Conservation (phyloP, 2,329 filamentous ascomycete genomes). For the Colletotrichum sojae region DNA sequence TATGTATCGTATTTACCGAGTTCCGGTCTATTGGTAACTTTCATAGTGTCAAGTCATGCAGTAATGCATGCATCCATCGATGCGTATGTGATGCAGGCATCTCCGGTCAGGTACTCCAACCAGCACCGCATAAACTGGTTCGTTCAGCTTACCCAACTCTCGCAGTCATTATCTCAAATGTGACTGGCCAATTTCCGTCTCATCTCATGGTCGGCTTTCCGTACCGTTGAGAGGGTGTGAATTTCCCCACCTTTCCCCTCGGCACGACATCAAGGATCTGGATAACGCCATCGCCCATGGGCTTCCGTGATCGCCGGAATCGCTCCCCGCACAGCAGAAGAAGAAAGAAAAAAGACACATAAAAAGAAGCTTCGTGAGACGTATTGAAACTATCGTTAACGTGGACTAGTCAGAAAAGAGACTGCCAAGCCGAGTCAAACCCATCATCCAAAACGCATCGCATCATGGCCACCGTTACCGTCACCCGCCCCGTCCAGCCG, state of each 20-base stretch:
- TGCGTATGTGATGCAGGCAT: too few relatives aligned
- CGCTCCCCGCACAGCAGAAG: not conserved
- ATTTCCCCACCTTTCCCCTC: conserved; percentile 24
- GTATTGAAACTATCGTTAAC: too few relatives aligned
- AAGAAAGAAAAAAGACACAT: not conserved
- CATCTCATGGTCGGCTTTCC: conserved; percentile 9
- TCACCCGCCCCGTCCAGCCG: conserved; percentile 62
- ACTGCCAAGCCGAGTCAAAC: not conserved
- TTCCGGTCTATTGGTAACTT: too few relatives aligned
- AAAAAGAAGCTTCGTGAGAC: not conserved
- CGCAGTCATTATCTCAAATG: not conserved
- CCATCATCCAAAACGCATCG: too few relatives aligned
- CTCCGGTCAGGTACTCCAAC: too few relatives aligned
- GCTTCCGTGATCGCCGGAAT: not conserved
- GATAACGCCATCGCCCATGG: conserved; percentile 29
- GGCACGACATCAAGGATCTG: conserved; percentile 29
- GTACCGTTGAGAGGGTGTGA: not conserved
- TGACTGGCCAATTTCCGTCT: not conserved
- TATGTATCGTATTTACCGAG: not conserved
- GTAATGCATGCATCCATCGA: too few relatives aligned
- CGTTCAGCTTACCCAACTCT: too few relatives aligned
- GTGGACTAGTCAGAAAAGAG: not conserved
- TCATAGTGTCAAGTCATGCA: too few relatives aligned
- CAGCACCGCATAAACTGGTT: too few relatives aligned
- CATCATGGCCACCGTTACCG: conserved; percentile 20